Conservation (phyloP, 345 rosid genomes). For the Aurinia saxatilis region DNA sequence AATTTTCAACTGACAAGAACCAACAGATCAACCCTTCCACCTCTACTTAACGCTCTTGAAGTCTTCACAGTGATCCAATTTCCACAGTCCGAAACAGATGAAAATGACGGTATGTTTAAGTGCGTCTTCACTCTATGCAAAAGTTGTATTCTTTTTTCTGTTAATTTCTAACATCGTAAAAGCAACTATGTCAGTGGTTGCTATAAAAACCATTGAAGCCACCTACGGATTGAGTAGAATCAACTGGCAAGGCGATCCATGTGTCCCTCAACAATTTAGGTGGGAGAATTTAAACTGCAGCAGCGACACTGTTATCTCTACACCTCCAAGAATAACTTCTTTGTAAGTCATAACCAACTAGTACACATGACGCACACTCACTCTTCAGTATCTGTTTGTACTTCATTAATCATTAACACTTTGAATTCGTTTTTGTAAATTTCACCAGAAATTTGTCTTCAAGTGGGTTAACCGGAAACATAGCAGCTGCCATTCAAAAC, state of each 20-base stretch:
- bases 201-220: no score
- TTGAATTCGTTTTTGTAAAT: background rate
- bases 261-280: no score
- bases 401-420: background rate
- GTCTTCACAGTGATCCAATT: background rate
- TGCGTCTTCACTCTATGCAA: no score
- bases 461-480: no score
- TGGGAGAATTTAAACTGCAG: slow-evolving; percentile 7
- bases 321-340: slow-evolving; percentile 1
- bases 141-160: no score
- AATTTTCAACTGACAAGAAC: background rate
- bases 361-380: no score
- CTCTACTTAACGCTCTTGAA: slow-evolving; percentile 25
- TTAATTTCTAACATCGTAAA: no score
- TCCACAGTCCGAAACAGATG: slow-evolving; percentile 12
- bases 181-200: background rate
- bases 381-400: background rate
- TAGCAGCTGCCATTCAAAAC: no score
- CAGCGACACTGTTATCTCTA: background rate
- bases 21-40: no score
- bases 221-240: no score
- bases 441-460: no score
- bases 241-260: no score
- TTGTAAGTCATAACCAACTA: background rate
- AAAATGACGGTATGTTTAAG: background rate